Base-by-base conservation (phyloP, 352 stramenopile species). In the Phytophthora meadii region DNA sequence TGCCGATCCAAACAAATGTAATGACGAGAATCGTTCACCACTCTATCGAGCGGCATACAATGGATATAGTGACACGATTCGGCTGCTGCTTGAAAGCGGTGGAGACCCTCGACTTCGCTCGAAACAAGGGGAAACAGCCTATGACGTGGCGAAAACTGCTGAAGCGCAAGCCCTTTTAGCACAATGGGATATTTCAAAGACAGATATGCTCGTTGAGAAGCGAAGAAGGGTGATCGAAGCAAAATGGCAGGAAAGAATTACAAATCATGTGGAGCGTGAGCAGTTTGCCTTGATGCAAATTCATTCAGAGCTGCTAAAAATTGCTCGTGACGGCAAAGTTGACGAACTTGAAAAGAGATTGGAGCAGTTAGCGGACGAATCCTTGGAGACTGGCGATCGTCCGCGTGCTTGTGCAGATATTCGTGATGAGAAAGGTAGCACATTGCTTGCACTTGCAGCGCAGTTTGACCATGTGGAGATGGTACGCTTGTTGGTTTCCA, bases 21-120 rank as follows among this genome's bases (percentile, higher is more conserved):
- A 94, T 54, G 92, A 98, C 54, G 79, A 85, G 19, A 89, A 84
- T 4, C 82, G 91, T 2, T 94, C 87, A 14, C 77, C 91, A 2
- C 50, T 98, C 44, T 98, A 92, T 57, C 79, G 91, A 15, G 87
- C 91, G 1, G 71, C 83, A 3, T 97, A 96, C 72, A 97, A 97
- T 19, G 91, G 91, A 0, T 88, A 97, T 42, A 12, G 84, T 0
- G 75, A 76, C 14, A 95, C 85, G 0, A 65, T 96, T 8, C 47
- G 77, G 12, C 17, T 95, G 1, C 56, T 97, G 0, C 59, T 97
- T 6, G 65, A 89, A 25, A 84, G 75, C 10, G 90, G 92, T 1
- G 89, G 67, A 7, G 90, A 98, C 41, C 88, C 88, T 0, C 70
- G 87, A 3, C 70, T 89, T n/a, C 67, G 68, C 15, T 88, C 77